Evolutionary conservation across 192 early-diverging fungal genomes (phyloP).

Genomic region (Coemansia aciculifera): DNA sequence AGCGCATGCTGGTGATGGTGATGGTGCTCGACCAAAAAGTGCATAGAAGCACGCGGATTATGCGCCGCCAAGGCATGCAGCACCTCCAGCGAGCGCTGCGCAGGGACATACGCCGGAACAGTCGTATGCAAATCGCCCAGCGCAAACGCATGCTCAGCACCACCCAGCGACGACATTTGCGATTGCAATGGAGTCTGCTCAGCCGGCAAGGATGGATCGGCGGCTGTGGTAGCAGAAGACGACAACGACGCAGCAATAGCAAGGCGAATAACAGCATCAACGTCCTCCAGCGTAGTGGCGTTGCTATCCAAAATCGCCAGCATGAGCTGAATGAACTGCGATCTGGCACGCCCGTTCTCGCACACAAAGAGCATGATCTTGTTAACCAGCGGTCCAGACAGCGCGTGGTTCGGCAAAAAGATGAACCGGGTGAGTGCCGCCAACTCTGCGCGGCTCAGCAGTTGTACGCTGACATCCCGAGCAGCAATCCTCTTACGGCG

Average conservation of each 20-base stretch:
- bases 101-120: conserved; percentile 83
- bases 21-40: conserved; percentile 61
- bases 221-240: conserved; percentile 10
- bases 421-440: conserved; percentile 82
- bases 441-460: conserved; percentile 80
- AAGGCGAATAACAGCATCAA: conserved; percentile 36
- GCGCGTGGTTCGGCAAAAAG: conserved; percentile 80
- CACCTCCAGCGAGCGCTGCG: conserved; percentile 84
- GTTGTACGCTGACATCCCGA: conserved; percentile 44
- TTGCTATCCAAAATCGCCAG: conserved; percentile 81
- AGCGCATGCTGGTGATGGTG: conserved; percentile 10
- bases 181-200: conserved; percentile 14
- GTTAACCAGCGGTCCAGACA: conserved; percentile 60
- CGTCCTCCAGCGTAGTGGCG: conserved; percentile 43
- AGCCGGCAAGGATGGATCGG: conserved; percentile 7
- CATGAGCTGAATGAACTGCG: conserved; percentile 82
- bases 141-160: conserved; percentile 44
- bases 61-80: conserved; percentile 75
- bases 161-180: conserved; percentile 25
- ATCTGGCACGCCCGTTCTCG: conserved; percentile 83
- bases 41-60: conserved; percentile 71
- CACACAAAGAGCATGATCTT: conserved; percentile 62
- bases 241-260: conserved; percentile 14
- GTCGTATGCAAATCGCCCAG: conserved; percentile 54
- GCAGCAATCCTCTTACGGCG: conserved; percentile 48